These are phyloP conservation scores for Fusarium sp. DNA, from an alignment of 2,329 filamentous ascomycete species.

Conservation along the genomic window DNA sequence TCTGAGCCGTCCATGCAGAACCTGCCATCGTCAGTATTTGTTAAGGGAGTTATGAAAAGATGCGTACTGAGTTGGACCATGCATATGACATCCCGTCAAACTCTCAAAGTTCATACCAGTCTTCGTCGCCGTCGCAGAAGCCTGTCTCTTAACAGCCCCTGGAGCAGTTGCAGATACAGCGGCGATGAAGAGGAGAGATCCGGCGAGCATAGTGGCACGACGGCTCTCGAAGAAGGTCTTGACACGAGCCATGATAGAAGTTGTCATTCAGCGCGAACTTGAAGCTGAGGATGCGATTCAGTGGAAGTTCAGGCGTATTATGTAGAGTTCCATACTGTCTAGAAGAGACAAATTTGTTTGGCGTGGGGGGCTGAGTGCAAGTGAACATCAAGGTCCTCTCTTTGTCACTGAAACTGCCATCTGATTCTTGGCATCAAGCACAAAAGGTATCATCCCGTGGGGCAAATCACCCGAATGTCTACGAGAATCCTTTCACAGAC, in stretches of 20 bases:
- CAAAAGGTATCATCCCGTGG: constrained; percentile 4
- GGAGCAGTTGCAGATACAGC: constrained; percentile 34
- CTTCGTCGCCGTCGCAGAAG: constrained; percentile 33
- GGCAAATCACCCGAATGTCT: constrained; percentile 22
- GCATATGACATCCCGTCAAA: constrained; percentile 38
- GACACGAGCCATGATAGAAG: constrained; percentile 27
- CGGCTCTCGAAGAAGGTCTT: constrained; percentile 21
- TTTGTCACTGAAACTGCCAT: constrained; percentile 20
- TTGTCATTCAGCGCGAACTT: not conserved
- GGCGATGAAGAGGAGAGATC: constrained; percentile 23
- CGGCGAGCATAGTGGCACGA: constrained; percentile 9
- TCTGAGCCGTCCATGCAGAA: constrained; percentile 37
- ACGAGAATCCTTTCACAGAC: not conserved
- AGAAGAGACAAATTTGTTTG: not conserved
- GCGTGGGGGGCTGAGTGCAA: constrained; percentile 8
- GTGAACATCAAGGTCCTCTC: constrained; percentile 37
- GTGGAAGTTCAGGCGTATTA: not conserved
- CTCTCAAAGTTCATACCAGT: constrained; percentile 27
- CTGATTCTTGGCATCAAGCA: not conserved
- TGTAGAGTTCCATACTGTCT: not conserved
- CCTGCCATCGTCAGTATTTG: constrained; percentile 1
- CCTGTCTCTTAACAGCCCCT: not conserved
- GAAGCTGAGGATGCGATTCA: not conserved
- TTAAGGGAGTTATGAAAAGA: accelerated
- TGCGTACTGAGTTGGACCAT: constrained; percentile 35